Evolutionary conservation across 768 basidiomycete genomes (phyloP).

Genomic region (Russula compacta): DNA sequence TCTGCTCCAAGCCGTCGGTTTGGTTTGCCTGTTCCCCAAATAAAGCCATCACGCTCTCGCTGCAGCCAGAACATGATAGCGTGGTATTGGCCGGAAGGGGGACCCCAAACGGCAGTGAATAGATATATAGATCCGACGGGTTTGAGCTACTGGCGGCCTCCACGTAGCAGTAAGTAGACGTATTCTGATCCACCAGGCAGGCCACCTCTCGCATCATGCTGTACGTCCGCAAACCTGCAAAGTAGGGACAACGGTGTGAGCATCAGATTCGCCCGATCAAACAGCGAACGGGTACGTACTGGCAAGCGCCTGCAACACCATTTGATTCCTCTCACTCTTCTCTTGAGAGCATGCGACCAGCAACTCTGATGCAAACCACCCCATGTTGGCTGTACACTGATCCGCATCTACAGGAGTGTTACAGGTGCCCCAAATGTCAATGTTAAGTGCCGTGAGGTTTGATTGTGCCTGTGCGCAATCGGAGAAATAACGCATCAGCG

Average conservation of each 20-base stretch:
- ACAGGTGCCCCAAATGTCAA: conserved; percentile 72
- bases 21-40: conserved; percentile 37
- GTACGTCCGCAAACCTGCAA: conserved; percentile 53
- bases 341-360: conserved; percentile 47
- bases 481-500: conserved; percentile 7
- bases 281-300: conserved; percentile 32
- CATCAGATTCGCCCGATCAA: neutral
- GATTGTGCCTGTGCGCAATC: conserved; percentile 45
- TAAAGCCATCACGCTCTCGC: conserved; percentile 44
- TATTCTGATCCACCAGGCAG: conserved; percentile 48
- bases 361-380: conserved; percentile 45
- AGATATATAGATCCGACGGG: conserved; percentile 66
- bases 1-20: conserved; percentile 33
- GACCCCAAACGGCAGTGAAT: conserved; percentile 54
- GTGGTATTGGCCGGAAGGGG: conserved; percentile 39
- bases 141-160: conserved; percentile 48
- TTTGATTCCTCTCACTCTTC: conserved; percentile 39
- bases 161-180: conserved; percentile 66
- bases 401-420: conserved; percentile 42
- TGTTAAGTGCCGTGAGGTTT: conserved; percentile 54
- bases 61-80: conserved; percentile 57
- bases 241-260: neutral
- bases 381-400: conserved; percentile 62
- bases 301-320: conserved; percentile 45
- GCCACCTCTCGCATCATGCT: conserved; percentile 49